These are phyloP conservation scores for Penicillium nucicola DNA, from an alignment of 495 filamentous ascomycete genomes.

Conservation along the genomic window DNA sequence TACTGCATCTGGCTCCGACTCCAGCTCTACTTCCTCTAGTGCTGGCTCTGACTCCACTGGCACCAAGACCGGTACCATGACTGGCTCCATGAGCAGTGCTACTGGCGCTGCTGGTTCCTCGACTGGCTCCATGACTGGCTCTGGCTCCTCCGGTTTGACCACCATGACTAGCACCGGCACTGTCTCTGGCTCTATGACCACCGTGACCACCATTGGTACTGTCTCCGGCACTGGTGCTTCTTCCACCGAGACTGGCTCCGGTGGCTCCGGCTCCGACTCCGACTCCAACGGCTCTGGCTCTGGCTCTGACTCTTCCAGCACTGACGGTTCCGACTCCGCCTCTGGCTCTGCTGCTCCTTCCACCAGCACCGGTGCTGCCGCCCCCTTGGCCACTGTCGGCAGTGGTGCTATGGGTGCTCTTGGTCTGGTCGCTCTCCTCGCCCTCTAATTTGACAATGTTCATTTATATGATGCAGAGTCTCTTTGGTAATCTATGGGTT, in stretches of 20 bases:
- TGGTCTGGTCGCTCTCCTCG: constrained; percentile 38
- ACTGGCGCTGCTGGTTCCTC: constrained; percentile 13
- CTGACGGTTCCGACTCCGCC: constrained; percentile 1
- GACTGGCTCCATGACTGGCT: constrained; percentile 14
- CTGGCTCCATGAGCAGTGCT: neutral
- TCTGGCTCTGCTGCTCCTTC: constrained; percentile 22
- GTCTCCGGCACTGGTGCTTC: constrained; percentile 15
- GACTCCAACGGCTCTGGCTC: constrained; percentile 9
- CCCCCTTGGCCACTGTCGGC: constrained; percentile 33
- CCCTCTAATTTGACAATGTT: constrained; percentile 27
- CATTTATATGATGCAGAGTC: neutral
- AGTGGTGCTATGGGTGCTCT: constrained; percentile 36
- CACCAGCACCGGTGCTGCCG: constrained; percentile 26
- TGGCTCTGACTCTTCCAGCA: constrained; percentile 8
- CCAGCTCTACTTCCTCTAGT: constrained; percentile 10
- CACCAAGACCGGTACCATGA: neutral
- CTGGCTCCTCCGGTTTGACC: constrained; percentile 4
- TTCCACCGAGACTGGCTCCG: constrained; percentile 19
- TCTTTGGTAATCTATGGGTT: neutral
- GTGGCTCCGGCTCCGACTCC: constrained; percentile 6
- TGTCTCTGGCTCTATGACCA: constrained; percentile 3
- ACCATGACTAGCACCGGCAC: constrained; percentile 11
- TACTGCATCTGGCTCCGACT: constrained; percentile 13
- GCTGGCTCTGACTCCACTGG: neutral
- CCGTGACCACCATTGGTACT: constrained; percentile 14